These are phyloP conservation scores for Vavraia culicis DNA, from an alignment of 371 early-diverging fungal species.

Conservation along the genomic window DNA sequence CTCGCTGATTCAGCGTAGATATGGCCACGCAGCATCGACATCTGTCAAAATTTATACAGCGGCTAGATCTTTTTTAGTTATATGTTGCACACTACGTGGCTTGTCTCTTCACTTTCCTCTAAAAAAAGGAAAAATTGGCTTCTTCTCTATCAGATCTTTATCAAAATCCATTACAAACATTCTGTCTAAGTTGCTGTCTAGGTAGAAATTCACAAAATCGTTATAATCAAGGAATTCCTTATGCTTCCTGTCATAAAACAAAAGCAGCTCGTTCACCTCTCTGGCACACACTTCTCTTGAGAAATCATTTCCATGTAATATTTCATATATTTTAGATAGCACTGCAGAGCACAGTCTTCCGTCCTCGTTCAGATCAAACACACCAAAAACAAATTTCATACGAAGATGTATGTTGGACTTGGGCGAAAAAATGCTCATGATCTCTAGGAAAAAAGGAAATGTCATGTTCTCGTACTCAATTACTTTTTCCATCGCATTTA, in stretches of 20 bases:
- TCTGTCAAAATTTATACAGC: no score
- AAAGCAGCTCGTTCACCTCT: slow-evolving; percentile 20
- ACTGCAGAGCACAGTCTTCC: slow-evolving; percentile 23
- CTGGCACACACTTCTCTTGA: not conserved
- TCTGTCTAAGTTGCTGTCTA: no score
- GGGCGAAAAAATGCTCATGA: slow-evolving; percentile 25
- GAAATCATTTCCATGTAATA: slow-evolving; percentile 14
- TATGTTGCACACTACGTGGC: no score
- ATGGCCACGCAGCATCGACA: no score
- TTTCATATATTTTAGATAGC: slow-evolving; percentile 11
- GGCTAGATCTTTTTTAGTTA: no score
- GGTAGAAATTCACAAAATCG: slow-evolving; percentile 34
- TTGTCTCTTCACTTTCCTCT: no score
- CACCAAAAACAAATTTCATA: slow-evolving; percentile 31
- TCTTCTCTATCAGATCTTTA: no score
- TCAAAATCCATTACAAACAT: no score
- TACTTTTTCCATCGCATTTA: slow-evolving; percentile 25
- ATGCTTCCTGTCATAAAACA: slow-evolving; percentile 24
- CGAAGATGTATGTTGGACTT: slow-evolving; percentile 17
- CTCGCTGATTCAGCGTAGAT: no score
- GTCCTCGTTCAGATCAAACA: slow-evolving; percentile 34
- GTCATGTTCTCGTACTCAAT: slow-evolving; percentile 31
- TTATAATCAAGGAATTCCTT: slow-evolving; percentile 29
- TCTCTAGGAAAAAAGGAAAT: slow-evolving; percentile 33
- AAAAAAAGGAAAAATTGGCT: no score